Percentiles rank a stretch among this genome's conserved stretches.
These are phyloP conservation scores for Stachybotrys chartarum DNA, from an alignment of 2,329 filamentous ascomycete species.

Conservation along the genomic window DNA sequence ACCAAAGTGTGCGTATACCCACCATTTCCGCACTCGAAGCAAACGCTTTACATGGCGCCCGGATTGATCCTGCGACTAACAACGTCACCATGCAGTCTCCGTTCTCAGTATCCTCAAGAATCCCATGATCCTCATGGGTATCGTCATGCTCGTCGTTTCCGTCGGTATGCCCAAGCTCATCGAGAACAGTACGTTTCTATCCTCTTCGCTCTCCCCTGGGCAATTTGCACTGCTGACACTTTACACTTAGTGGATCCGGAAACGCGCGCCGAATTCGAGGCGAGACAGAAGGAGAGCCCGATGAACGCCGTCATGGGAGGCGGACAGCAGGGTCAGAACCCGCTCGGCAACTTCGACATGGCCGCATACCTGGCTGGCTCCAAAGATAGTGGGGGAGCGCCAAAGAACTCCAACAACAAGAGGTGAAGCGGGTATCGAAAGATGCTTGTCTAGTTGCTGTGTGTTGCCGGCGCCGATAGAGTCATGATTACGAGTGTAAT, in stretches of 20 bases:
- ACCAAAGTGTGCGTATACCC: slow-evolving; percentile 57
- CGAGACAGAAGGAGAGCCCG: slow-evolving; percentile 70
- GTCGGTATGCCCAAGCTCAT: slow-evolving; percentile 92
- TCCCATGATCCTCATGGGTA: slow-evolving; percentile 91
- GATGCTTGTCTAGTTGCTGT: too few relatives aligned
- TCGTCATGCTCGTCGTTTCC: slow-evolving; percentile 78
- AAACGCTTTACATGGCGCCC: neutral
- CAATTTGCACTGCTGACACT: slow-evolving; percentile 1
- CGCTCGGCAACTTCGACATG: slow-evolving; percentile 53
- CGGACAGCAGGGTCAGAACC: slow-evolving; percentile 25
- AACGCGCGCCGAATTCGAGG: slow-evolving; percentile 85
- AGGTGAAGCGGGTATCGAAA: neutral
- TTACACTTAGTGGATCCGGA: slow-evolving; percentile 83
- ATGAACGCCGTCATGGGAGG: slow-evolving; percentile 49
- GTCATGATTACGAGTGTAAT: too few relatives aligned
- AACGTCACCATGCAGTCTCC: slow-evolving; percentile 47
- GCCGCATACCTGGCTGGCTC: slow-evolving; percentile 56
- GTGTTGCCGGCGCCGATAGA: too few relatives aligned
- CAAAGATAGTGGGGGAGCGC: slow-evolving; percentile 29
- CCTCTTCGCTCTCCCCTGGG: slow-evolving; percentile 1
- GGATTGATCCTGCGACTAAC: neutral
- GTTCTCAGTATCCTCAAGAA: slow-evolving; percentile 81
- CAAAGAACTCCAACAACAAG: neutral
- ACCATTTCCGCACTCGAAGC: neutral
- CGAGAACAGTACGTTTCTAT: slow-evolving; percentile 72